phyloP scores from a whole-genome alignment of 495 filamentous ascomycete species.

The Opeltia flavorubescens region DNA sequence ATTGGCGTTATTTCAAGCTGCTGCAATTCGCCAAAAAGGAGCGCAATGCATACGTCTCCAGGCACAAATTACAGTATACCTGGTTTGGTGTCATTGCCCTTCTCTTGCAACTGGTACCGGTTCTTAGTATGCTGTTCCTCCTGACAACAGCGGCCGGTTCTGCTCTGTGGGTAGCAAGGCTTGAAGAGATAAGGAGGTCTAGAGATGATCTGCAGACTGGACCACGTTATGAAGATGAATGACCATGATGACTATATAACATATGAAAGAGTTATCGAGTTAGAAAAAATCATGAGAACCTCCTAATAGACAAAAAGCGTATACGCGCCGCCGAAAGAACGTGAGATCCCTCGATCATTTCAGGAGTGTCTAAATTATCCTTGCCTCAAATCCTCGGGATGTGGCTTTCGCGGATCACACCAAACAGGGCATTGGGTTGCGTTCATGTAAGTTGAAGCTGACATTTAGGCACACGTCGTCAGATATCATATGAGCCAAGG shows the following conservation, averaged over 20 bases:
- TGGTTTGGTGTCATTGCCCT: slow-evolving; percentile 49
- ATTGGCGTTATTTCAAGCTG: slow-evolving; percentile 53
- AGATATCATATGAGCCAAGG: no score
- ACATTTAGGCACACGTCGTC: no score
- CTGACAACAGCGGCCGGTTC: slow-evolving; percentile 49
- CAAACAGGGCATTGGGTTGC: no score
- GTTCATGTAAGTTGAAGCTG: no score
- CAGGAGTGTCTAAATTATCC: no score
- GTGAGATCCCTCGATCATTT: no score
- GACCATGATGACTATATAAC: slow-evolving; percentile 1
- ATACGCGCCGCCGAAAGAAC: no score
- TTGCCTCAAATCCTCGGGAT: no score
- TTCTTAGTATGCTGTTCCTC: slow-evolving; percentile 52
- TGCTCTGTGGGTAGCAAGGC: slow-evolving; percentile 45
- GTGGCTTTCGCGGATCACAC: no score
- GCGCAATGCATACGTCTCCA: slow-evolving; percentile 37
- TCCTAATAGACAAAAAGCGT: no score
- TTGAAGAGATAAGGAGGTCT: slow-evolving; percentile 28
- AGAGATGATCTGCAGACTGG: background rate
- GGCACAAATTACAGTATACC: slow-evolving; percentile 44
- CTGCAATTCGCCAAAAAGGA: slow-evolving; percentile 42
- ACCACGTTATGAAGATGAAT: slow-evolving; percentile 10
- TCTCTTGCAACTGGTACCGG: slow-evolving; percentile 46
- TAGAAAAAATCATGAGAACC: no score
- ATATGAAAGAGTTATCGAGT: no score